Percentiles rank a stretch among this genome's conserved stretches.
Conservation (phyloP, 2,329 filamentous ascomycete genomes). For the Albophoma yamanashiensis region DNA sequence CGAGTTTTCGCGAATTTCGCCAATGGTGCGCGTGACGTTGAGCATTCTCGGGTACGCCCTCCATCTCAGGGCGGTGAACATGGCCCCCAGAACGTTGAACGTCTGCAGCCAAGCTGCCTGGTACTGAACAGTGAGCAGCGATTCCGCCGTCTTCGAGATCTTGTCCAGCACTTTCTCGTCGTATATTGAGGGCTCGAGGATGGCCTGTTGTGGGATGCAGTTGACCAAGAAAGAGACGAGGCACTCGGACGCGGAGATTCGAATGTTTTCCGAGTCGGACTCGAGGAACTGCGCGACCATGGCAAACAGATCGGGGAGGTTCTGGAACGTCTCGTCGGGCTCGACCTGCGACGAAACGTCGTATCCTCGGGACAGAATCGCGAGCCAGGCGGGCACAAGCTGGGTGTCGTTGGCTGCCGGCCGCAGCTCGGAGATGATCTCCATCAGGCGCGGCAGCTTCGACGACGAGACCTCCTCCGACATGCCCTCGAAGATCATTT, state of each 20-base stretch:
- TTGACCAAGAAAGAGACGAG: slow-evolving; percentile 87
- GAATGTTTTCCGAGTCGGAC: slow-evolving; percentile 84
- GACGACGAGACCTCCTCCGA: slow-evolving; percentile 75
- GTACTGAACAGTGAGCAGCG: slow-evolving; percentile 78
- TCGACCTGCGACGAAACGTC: slow-evolving; percentile 85
- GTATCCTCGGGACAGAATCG: slow-evolving; percentile 87
- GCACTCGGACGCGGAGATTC: slow-evolving; percentile 89
- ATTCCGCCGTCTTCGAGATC: slow-evolving; percentile 60
- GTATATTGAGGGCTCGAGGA: slow-evolving; percentile 81
- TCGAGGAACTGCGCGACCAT: slow-evolving; percentile 74
- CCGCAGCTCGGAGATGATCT: slow-evolving; percentile 84
- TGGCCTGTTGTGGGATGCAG: slow-evolving; percentile 72
- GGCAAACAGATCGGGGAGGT: slow-evolving; percentile 74
- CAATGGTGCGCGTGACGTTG: slow-evolving; percentile 66
- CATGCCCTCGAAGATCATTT: slow-evolving; percentile 92
- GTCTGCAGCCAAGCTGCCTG: slow-evolving; percentile 93
- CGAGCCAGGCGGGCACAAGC: slow-evolving; percentile 91
- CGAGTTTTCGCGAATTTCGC: slow-evolving; percentile 77
- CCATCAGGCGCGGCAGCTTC: slow-evolving; percentile 80
- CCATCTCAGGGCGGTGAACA: slow-evolving; percentile 84
- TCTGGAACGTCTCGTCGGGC: slow-evolving; percentile 84
- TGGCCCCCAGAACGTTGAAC: slow-evolving; percentile 75
- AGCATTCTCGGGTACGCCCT: slow-evolving; percentile 68
- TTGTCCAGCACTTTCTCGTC: slow-evolving; percentile 86
- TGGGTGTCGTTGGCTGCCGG: slow-evolving; percentile 91